Conservation (phyloP, 139 green algal species). For the Micromonas pusilla region DNA sequence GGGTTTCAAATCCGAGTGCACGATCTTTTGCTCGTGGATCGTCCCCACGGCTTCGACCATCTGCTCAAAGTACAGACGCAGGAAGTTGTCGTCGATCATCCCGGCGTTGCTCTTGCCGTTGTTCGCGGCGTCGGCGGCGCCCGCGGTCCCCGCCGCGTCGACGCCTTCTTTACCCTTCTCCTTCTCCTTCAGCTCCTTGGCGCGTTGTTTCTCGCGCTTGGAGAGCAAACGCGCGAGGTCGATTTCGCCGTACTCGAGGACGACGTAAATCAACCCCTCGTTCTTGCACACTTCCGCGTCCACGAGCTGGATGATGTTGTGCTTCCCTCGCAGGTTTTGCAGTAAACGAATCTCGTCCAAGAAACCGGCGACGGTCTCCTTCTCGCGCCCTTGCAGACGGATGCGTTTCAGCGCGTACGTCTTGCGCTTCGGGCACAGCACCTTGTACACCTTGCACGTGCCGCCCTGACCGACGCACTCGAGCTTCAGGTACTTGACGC, state of each 20-base stretch:
- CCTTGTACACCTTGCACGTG: conserved; percentile 90
- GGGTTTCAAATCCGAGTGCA: conserved; percentile 94
- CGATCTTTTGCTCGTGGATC: conserved; percentile 88
- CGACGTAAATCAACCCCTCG: conserved; percentile 83
- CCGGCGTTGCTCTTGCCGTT: not conserved
- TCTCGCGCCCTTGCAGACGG: conserved; percentile 58
- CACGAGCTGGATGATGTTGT: conserved; percentile 94
- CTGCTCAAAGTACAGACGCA: conserved; percentile 94
- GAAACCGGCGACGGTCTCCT: conserved; percentile 76
- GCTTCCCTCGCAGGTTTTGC: conserved; percentile 58
- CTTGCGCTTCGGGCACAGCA: conserved; percentile 80
- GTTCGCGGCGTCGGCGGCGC: conserved; percentile 7
- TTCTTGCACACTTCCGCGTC: conserved; percentile 66
- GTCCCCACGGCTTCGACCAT: conserved; percentile 91
- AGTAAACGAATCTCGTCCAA: conserved; percentile 90
- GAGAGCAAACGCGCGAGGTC: conserved; percentile 82
- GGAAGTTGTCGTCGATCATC: conserved; percentile 85
- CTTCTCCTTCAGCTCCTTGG: too few species aligned
- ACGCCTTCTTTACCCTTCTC: conserved; percentile 10
- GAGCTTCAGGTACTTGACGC: conserved; percentile 77
- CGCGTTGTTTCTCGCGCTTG: conserved; percentile 54
- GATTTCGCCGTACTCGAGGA: conserved; percentile 96
- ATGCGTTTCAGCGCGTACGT: conserved; percentile 96
- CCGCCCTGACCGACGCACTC: conserved; percentile 85
- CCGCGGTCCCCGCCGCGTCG: too few species aligned